Base-by-base conservation (phyloP, 768 basidiomycete species). In the Russula sp. region DNA sequence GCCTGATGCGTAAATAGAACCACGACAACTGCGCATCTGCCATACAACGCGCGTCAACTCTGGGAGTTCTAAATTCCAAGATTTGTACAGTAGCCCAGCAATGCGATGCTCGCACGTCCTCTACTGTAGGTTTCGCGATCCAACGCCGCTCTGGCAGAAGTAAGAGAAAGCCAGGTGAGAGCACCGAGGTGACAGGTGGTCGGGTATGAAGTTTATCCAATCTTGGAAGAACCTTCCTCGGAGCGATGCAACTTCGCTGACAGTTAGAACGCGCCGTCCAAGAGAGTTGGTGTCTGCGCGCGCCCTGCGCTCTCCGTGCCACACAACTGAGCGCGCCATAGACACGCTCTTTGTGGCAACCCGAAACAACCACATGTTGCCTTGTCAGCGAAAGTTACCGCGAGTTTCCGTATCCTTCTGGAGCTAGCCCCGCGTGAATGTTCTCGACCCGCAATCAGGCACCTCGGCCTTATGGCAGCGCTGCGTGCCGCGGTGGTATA, bases 391-490 rank as follows among this genome's bases (percentile, higher is more conserved):
- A 59, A 63, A 59, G 57, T 59, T 63, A 48, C 62, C 57, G 57
- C 53, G 48, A 32, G 27, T 49, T 47, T 44, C 27, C 32, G 11
- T 48, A 22, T 64, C 47, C 47, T 49, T 63, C 45, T 63, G 16
- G 18, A 55, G 63, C 59, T 64, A 64, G 63, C 48, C 48, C 63
- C 63, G 58, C 63, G 47, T 60, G 58, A 64, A 60, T 7, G 48
- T 35, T 64, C 52, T 64, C 48, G 58, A 48, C 63, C 63, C 57
- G 34, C 58, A 64, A 37, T 64, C 63, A 64, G 63, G 63, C 63
- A 62, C 61, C 13, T 55, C 27, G 62, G 52, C 63, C 58, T 64
- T 60, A 60, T 64, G 58, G 58, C 63, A 64, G 31, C 58, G 53
- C 37, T 55, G 63, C 44, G 57, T 16, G 53, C 45, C 50, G 50